Base-by-base conservation (phyloP, 176 grass and related monocot species). In the Poa annua region DNA sequence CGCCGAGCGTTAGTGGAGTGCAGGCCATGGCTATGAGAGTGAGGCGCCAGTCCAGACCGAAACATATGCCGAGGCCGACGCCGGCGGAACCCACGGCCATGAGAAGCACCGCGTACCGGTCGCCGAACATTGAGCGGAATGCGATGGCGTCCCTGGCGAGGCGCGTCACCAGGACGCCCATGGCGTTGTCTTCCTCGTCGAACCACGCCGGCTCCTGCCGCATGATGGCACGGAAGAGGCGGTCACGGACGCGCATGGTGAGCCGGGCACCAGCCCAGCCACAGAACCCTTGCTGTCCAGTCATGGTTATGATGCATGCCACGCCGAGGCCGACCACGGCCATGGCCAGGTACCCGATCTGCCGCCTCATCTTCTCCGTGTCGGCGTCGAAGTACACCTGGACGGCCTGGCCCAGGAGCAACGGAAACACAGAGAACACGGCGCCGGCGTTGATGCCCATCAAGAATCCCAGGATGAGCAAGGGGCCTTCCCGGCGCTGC, bases 181-280 rank as follows among this genome's bases (percentile, higher is more conserved):
- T 80, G 1, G 89, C 82, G 47, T 94, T 94, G 50, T 87, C 81
- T 5, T 89, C 86, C 38, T 85, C 66, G 61, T 94, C 92, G 68
- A 94, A 91, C 92, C 92, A 94, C 9, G 77, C 86, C 0, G 87
- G 89, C 73, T 94, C 89, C 35, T 91, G 89, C 6, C 45, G 73
- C 72, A 89, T 76, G 19, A 94, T 87, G n/a, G 89, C 82, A 5
- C 84, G 84, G 81, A 94, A 89, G 34, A 94, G 81, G 19, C 70
- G 73, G 65, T 82, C 44, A 0, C 92, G 84, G 47, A 91, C 84
- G 3, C 89, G 80, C 59, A 54, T 74, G 2, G 92, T 94, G 15
- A 94, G 89, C 21, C 81, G 71, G 0, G 89, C 72, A 0, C 92
- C 84, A 0, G 89, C 89, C 89, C 89, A 94, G 0, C 89, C 89